These are phyloP conservation scores for Solanum peruvianum DNA, from an alignment of 257 asterid genomes.

Conservation along the genomic window DNA sequence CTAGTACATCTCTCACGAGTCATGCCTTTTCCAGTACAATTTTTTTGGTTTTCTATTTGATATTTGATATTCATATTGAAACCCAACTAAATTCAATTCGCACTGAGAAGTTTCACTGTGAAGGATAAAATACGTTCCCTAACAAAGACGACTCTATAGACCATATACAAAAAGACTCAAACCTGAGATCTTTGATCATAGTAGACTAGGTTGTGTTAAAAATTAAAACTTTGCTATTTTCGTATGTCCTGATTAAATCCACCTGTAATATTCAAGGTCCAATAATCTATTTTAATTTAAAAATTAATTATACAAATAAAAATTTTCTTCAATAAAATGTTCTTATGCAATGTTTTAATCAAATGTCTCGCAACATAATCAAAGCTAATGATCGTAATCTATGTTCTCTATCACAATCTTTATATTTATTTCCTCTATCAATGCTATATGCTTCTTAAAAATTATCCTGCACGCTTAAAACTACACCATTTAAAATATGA, in stretches of 20 bases:
- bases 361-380: too few relatives aligned
- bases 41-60: too few relatives aligned
- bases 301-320: background rate
- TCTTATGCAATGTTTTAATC: background rate
- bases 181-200: fast-evolving
- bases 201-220: background rate
- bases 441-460: background rate
- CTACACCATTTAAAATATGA: background rate
- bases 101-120: fast-evolving
- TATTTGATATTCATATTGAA: too few relatives aligned
- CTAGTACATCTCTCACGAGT: too few relatives aligned
- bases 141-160: too few relatives aligned
- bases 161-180: too few relatives aligned
- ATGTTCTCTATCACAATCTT: background rate
- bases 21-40: background rate
- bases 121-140: too few relatives aligned
- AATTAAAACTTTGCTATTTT: too few relatives aligned
- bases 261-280: background rate
- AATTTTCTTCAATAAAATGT: background rate
- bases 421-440: background rate
- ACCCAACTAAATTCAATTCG: too few relatives aligned
- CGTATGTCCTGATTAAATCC: too few relatives aligned
- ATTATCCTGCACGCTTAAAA: background rate
- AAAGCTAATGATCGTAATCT: too few relatives aligned
- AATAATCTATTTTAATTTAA: background rate